Evolutionary conservation across 257 asterid genomes (phyloP), one percentile per base, ranked within the genome.

Genomic region (Solanum paucissectum): DNA sequence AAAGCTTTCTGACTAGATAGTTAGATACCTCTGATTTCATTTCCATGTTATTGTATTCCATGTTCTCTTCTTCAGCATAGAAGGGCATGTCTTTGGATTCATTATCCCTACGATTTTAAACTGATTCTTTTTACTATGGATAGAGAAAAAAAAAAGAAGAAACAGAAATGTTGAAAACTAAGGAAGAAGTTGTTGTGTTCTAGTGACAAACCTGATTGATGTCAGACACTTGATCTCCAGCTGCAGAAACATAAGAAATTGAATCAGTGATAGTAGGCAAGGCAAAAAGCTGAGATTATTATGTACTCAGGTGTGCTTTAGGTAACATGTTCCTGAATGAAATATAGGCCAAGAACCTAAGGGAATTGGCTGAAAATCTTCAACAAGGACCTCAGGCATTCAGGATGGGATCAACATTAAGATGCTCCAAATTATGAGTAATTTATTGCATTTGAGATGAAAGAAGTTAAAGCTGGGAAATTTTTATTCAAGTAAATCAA

Each of bases 171-270:
- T 82, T 18, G 86, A 32, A 40, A 83, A 40, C 25, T 68, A 21
- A 23, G 60, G 49, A 32, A 38, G 25, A 68, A 71, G 40, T 23
- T 33, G 12, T 36, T 8, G 32, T 34, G 33, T 9, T 73, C 38
- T 33, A 73, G 75, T 10, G 69, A 86, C 88, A 21, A 88, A 91
- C 94, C 93, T 92, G 88, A 79, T 77, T 38, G 94, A 91, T 85
- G 93, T 91, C 13, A 92, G 90, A 69, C 94, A 92, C 88, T 73
- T 89, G 68, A 92, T 92, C 88, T 92, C 93, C 89, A 91, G 89
- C 94, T 92, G 89, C 86, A 86, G 87, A 77, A 84, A 55, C 55
- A 75, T 62, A 86, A 52, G 46, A 89, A 68, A 42, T 12, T 68
- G 86, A 82, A 32, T 82, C 86, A 82, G 18, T 29, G 7, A 37